Evolutionary conservation across 352 stramenopile species (phyloP).

Genomic region (Phytophthora kernoviae): DNA sequence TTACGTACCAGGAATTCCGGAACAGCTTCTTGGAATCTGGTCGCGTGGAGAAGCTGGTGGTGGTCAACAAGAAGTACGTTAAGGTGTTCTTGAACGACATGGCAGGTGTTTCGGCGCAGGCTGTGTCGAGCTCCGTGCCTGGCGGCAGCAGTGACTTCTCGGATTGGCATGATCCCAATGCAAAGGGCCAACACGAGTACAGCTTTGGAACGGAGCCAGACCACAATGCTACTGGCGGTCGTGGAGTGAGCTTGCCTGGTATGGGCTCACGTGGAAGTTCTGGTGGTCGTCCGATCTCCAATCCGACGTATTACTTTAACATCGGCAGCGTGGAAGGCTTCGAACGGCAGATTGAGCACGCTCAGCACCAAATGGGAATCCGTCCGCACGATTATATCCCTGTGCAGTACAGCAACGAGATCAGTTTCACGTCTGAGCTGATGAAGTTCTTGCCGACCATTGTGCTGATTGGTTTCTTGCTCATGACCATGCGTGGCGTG

Average conservation of each 20-base stretch:
- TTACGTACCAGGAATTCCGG: conserved; percentile 93
- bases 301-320: conserved; percentile 93
- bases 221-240: conserved; percentile 7
- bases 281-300: conserved; percentile 35
- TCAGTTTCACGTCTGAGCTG: conserved; percentile 93
- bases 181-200: conserved; percentile 36
- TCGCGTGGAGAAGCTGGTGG: conserved; percentile 87
- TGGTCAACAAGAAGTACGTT: conserved; percentile 93
- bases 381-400: conserved; percentile 94
- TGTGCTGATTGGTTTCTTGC: conserved; percentile 92
- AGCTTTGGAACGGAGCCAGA: conserved; percentile 27
- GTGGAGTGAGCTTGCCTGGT: conserved; percentile 22
- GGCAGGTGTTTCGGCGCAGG: conserved; percentile 17
- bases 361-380: conserved; percentile 96
- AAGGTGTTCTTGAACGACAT: conserved; percentile 85
- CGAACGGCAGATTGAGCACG: conserved; percentile 97
- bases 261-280: conserved; percentile 25
- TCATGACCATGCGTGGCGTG: conserved; percentile 95
- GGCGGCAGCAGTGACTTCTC: conserved; percentile 29
- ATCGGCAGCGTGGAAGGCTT: conserved; percentile 98
- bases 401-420: conserved; percentile 97
- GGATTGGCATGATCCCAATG: conserved; percentile 61
- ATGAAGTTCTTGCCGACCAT: conserved; percentile 96
- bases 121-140: conserved; percentile 12
- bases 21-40: conserved; percentile 85